Evolutionary conservation across 352 stramenopile species (phyloP).

Genomic region (Phytophthora litchii): DNA sequence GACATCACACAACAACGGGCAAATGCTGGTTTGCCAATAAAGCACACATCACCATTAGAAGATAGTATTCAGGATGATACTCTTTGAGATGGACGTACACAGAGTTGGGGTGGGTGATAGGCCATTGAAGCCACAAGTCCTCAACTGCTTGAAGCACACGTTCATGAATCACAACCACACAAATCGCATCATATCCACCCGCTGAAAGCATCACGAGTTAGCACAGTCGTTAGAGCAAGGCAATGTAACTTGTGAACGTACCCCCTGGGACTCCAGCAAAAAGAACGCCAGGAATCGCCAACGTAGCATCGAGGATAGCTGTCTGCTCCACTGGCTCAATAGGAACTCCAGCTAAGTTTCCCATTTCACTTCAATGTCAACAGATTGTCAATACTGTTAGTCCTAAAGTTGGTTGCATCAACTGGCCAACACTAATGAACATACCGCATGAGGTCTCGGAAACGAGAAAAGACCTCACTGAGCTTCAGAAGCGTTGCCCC

Average conservation of each 20-base stretch:
- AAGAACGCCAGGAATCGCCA: slow-evolving; percentile 93
- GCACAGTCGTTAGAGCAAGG: background rate
- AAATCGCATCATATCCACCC: slow-evolving; percentile 96
- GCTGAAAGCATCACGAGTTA: slow-evolving; percentile 47
- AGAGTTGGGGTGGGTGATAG: slow-evolving; percentile 43
- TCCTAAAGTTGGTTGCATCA: background rate
- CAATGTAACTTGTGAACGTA: slow-evolving; percentile 21
- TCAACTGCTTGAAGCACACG: slow-evolving; percentile 62
- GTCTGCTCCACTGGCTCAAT: slow-evolving; percentile 95
- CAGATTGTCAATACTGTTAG: background rate
- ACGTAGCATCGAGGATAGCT: slow-evolving; percentile 92
- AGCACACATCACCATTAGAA: background rate
- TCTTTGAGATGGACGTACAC: slow-evolving; percentile 37
- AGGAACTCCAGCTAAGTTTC: slow-evolving; percentile 84
- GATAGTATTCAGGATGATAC: slow-evolving; percentile 3
- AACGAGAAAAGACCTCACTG: slow-evolving; percentile 72
- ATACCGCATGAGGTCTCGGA: slow-evolving; percentile 84
- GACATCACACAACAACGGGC: slow-evolving; percentile 68
- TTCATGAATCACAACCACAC: slow-evolving; percentile 86
- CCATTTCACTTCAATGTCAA: slow-evolving; percentile 76
- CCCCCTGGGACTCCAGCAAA: slow-evolving; percentile 93
- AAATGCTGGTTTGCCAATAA: slow-evolving; percentile 49
- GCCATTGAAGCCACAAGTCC: slow-evolving; percentile 77
- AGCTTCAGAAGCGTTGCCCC: slow-evolving; percentile 60
- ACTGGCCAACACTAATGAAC: slow-evolving; percentile 1